Evolutionary conservation across 805 yeast genomes (phyloP), one percentile per base, ranked within the genome.

Genomic region (Cyberlindnera xishuangbannaensis): DNA sequence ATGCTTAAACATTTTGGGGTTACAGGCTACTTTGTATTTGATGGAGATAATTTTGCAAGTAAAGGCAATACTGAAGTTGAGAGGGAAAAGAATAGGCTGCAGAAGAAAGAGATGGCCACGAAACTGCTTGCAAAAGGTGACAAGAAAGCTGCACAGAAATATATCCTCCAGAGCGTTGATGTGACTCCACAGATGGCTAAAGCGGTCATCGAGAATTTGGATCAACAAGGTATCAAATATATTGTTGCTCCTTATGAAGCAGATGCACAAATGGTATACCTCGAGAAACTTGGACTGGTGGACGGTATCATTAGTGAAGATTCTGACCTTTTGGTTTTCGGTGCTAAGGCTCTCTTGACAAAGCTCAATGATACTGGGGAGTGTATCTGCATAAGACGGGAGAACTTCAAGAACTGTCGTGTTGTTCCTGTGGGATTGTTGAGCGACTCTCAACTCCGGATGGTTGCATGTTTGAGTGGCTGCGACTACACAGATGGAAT

Each of bases 161-260:
- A 66, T 50, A 85, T 76, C 50, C 78, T 75, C 56, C 82, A 82
- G 56, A 79, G 92, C 24, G 83, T 95, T 5, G 88, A 82, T 47
- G 82, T 92, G 10, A 83, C 95, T 2, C 86, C 95, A 1, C 76
- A 76, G 42, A 87, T 92, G 92, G 97, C 96, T 5, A 83, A 83
- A 47, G 70, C 85, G 10, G 67, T 90, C 10, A 86, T 88, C 52
- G 82, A 79, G 25, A 80, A 72, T 48, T 66, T 94, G 41, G 77
- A 76, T 44, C 44, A 55, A 11, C 64, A 69, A 28, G 57, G 59
- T 1, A 75, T 92, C 30, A 71, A 67, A 39, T 90, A 73, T 48
- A 73, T 92, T 7, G 98, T 92, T 7, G 97, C 99, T 0, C 99
- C 99, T 0, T 92, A 86, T 54, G 99, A 92, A 60, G 98, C 98